Conservation (phyloP, 2,329 filamentous ascomycete genomes). For the Botrytis sinoallii region DNA sequence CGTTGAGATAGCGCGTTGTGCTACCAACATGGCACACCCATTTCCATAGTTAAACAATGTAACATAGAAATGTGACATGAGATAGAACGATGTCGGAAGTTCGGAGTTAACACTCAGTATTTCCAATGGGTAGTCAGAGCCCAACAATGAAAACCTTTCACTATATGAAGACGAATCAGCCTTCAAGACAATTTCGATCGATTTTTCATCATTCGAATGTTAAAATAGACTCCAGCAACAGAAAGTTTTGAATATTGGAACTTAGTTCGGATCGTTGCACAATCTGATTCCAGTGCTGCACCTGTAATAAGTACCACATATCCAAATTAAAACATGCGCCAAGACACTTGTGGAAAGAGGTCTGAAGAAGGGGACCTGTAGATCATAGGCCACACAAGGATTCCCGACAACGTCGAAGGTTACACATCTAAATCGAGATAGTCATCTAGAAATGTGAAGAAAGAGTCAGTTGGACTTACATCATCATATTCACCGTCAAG, state of each 20-base stretch:
- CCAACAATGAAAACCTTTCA: not conserved
- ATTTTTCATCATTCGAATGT: not conserved
- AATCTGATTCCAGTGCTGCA: not conserved
- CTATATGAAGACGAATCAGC: not conserved
- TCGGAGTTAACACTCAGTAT: not conserved
- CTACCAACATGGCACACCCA: not conserved
- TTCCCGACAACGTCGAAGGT: not conserved
- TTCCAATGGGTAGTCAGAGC: not conserved
- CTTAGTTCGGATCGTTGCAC: not conserved
- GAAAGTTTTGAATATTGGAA: not conserved
- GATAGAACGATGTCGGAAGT: not conserved
- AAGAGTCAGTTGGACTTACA: not conserved
- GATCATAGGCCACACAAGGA: not conserved
- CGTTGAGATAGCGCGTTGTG: not conserved
- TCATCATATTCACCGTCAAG: not conserved
- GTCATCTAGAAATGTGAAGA: not conserved
- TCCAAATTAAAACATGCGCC: not conserved
- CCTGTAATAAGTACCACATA: not conserved
- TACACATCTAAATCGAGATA: not conserved
- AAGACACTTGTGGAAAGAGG: not conserved
- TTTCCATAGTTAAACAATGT: not conserved
- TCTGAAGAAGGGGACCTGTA: not conserved
- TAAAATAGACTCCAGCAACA: not conserved
- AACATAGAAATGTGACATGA: conserved; percentile 6
- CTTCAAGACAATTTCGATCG: not conserved